A percentile compares a stretch with the other conserved stretches of the same genome.
These are phyloP conservation scores for Astrephomene gubernaculifera DNA, from an alignment of 139 green algal species.

Conservation along the genomic window DNA sequence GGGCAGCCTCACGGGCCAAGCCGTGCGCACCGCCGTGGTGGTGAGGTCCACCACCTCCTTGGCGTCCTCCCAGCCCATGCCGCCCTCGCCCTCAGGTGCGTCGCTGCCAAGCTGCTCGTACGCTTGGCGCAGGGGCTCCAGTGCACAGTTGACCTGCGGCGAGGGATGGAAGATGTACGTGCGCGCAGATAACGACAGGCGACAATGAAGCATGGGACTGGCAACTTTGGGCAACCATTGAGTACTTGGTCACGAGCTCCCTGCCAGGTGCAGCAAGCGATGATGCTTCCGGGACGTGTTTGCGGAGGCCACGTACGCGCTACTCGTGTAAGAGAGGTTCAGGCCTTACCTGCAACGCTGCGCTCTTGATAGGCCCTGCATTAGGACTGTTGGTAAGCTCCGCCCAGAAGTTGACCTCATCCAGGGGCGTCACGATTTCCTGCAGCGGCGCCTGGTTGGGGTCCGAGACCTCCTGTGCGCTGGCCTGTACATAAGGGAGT, in stretches of 20 bases:
- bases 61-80: conserved; percentile 53
- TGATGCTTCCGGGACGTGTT: too few relatives aligned
- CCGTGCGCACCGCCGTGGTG: conserved; percentile 44
- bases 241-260: too few relatives aligned
- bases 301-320: too few relatives aligned
- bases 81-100: conserved; percentile 40
- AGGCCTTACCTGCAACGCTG: conserved; percentile 44
- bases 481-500: conserved; percentile 28
- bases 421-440: conserved; percentile 63
- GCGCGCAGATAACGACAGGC: too few relatives aligned
- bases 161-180: too few relatives aligned
- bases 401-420: conserved; percentile 75
- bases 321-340: too few relatives aligned
- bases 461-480: conserved; percentile 50
- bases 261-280: too few relatives aligned
- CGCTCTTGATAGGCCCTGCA: conserved; percentile 32
- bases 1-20: conserved; percentile 57
- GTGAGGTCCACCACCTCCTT: conserved; percentile 56
- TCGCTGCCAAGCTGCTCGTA: conserved; percentile 43
- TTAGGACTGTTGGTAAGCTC: conserved; percentile 55
- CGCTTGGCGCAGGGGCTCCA: conserved; percentile 55
- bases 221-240: too few relatives aligned
- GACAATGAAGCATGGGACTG: too few relatives aligned
- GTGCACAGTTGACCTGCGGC: conserved; percentile 30
- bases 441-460: conserved; percentile 54